phyloP scores from a whole-genome alignment of 140 eudicot genomes.

The Oenanthe javanica region DNA sequence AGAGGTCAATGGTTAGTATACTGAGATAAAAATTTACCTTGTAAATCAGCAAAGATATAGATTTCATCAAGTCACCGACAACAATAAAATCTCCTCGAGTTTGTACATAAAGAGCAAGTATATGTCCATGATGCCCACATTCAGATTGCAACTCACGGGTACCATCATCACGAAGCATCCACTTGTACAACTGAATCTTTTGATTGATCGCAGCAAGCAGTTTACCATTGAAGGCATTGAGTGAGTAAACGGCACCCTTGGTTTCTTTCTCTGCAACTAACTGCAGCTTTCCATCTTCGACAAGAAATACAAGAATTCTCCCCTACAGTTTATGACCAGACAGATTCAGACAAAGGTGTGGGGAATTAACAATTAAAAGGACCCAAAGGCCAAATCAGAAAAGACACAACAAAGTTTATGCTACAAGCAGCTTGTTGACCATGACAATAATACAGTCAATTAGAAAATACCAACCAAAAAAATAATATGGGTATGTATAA shows the following conservation, averaged over 20 bases:
- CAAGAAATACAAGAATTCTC: slow-evolving; percentile 67
- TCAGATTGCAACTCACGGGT: slow-evolving; percentile 85
- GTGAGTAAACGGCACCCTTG: slow-evolving; percentile 86
- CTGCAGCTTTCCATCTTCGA: slow-evolving; percentile 85
- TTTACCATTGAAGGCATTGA: slow-evolving; percentile 90
- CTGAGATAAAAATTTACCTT: slow-evolving; percentile 36
- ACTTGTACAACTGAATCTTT: slow-evolving; percentile 87
- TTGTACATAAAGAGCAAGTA: slow-evolving; percentile 94
- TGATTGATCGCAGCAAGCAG: slow-evolving; percentile 97
- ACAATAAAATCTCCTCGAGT: slow-evolving; percentile 97
- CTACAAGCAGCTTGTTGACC: not conserved
- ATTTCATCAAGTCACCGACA: slow-evolving; percentile 96
- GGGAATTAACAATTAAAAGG: too few relatives aligned
- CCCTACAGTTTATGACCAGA: slow-evolving; percentile 43
- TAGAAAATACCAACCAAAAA: not conserved
- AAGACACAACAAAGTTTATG: not conserved
- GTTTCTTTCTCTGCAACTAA: slow-evolving; percentile 95
- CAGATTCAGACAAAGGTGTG: not conserved
- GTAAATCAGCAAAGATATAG: slow-evolving; percentile 76
- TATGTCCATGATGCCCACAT: slow-evolving; percentile 98
- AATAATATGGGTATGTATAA: not conserved
- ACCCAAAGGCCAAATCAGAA: not conserved
- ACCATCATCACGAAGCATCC: slow-evolving; percentile 99
- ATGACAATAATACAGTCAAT: not conserved
- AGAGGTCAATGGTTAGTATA: not conserved